Evolutionary conservation across 1,284 basidiomycete species (phyloP).

Genomic region (Naganishia sp.): DNA sequence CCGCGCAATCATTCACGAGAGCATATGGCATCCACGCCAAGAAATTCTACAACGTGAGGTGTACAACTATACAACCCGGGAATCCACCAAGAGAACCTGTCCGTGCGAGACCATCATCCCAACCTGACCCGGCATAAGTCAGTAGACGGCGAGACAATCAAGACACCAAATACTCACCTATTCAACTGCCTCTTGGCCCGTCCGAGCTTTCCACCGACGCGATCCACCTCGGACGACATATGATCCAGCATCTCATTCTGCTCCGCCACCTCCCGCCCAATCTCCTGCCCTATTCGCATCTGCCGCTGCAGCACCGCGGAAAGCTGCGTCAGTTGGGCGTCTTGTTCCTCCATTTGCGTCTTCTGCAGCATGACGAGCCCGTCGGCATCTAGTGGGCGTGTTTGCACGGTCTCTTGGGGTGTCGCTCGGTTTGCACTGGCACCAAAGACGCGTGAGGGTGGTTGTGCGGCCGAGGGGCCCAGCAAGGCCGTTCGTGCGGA

Average conservation of each 20-base stretch:
- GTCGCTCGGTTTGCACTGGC: conserved; percentile 53
- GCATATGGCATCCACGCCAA: too few relatives aligned
- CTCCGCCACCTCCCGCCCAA: conserved; percentile 74
- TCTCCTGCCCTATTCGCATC: conserved; percentile 81
- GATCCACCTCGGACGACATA: conserved; percentile 72
- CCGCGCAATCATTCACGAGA: too few relatives aligned
- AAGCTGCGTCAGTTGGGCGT: conserved; percentile 74
- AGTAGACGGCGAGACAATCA: background rate
- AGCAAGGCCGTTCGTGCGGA: conserved; percentile 68
- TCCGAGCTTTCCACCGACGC: conserved; percentile 73
- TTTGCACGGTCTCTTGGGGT: conserved; percentile 78
- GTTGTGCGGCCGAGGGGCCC: conserved; percentile 40
- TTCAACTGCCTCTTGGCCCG: conserved; percentile 78
- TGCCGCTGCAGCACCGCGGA: conserved; percentile 82
- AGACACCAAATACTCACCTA: conserved; percentile 44
- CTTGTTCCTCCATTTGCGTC: conserved; percentile 78
- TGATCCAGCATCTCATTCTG: conserved; percentile 87
- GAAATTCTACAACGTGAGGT: too few relatives aligned
- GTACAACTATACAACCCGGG: too few relatives aligned
- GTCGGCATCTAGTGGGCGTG: conserved; percentile 79
- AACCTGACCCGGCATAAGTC: background rate
- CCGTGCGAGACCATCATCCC: background rate
- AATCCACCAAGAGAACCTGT: too few relatives aligned
- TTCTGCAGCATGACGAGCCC: conserved; percentile 79
- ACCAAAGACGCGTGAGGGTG: conserved; percentile 71